phyloP scores from a whole-genome alignment of 768 basidiomycete species.

The Tricholoma sp. region DNA sequence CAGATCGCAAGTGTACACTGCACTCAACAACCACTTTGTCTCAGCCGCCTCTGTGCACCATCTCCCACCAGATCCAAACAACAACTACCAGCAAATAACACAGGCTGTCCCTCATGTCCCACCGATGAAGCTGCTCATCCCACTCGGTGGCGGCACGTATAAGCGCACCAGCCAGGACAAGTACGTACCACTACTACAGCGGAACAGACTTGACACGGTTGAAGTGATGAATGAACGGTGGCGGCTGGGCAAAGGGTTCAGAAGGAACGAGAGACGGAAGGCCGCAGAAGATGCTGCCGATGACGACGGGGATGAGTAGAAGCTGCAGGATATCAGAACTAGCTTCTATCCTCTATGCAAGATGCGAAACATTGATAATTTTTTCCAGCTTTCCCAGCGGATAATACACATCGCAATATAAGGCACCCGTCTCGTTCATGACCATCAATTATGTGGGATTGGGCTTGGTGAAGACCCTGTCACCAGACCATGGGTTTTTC shows the following conservation, averaged over 20 bases:
- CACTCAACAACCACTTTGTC: conserved; percentile 64
- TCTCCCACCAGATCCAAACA: conserved; percentile 28
- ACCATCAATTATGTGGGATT: too few species aligned
- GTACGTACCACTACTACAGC: conserved; percentile 62
- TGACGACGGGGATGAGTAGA: conserved; percentile 18
- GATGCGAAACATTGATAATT: neutral
- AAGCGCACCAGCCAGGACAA: conserved; percentile 43
- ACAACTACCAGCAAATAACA: conserved; percentile 26
- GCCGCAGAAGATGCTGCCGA: conserved; percentile 15
- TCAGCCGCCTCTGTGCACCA: conserved; percentile 51
- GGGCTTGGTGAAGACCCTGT: too few species aligned
- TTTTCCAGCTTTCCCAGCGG: neutral
- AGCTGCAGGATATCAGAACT: neutral
- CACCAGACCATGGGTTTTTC: too few species aligned
- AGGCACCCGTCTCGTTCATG: too few species aligned
- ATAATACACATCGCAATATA: neutral
- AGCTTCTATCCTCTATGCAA: neutral
- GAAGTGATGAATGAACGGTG: conserved; percentile 78
- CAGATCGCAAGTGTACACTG: conserved; percentile 59
- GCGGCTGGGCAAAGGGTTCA: conserved; percentile 59
- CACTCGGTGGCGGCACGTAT: conserved; percentile 68
- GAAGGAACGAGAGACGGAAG: conserved; percentile 33
- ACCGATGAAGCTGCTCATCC: conserved; percentile 36
- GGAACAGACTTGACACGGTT: conserved; percentile 65
- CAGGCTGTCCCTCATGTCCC: neutral